These are phyloP conservation scores for Xylaria sp. DNA, from an alignment of 2,329 filamentous ascomycete genomes.

Conservation along the genomic window DNA sequence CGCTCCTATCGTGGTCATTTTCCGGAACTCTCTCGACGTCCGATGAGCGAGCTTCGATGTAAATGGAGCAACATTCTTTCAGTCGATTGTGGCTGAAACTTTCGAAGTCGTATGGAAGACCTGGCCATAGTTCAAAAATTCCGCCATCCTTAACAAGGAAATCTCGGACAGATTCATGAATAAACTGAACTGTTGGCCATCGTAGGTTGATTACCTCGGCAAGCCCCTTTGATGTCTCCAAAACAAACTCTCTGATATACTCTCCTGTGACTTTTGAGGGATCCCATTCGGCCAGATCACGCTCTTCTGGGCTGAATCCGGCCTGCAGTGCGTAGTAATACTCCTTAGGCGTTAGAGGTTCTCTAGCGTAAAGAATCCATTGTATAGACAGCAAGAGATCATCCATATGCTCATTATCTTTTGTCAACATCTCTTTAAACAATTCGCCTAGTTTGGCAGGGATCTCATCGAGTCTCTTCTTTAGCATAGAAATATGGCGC, in stretches of 20 bases:
- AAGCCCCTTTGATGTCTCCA: slow-evolving; percentile 62
- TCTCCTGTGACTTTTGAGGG: not conserved
- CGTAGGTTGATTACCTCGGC: too few species aligned
- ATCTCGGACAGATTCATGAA: slow-evolving; percentile 63
- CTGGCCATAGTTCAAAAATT: slow-evolving; percentile 48
- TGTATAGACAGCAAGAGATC: slow-evolving; percentile 28
- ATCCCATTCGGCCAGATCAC: not conserved
- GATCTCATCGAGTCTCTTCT: slow-evolving; percentile 2
- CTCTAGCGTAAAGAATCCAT: slow-evolving; percentile 20
- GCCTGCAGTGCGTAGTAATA: slow-evolving; percentile 26
- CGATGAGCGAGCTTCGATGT: not conserved
- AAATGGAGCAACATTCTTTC: slow-evolving; percentile 13
- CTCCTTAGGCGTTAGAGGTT: not conserved
- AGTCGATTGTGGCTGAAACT: slow-evolving; percentile 53
- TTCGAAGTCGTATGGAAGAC: slow-evolving; percentile 54
- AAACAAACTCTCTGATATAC: slow-evolving; percentile 51
- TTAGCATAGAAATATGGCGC: slow-evolving; percentile 5
- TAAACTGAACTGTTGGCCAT: slow-evolving; percentile 65
- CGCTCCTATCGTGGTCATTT: too few species aligned
- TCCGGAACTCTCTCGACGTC: not conserved
- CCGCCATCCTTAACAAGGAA: slow-evolving; percentile 56
- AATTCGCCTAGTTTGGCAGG: slow-evolving; percentile 14
- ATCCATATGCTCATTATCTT: slow-evolving; percentile 3
- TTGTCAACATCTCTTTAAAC: slow-evolving; percentile 23
- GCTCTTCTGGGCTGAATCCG: not conserved